These are phyloP conservation scores for Albophoma yamanashiensis DNA, from an alignment of 2,329 filamentous ascomycete species.

Conservation along the genomic window DNA sequence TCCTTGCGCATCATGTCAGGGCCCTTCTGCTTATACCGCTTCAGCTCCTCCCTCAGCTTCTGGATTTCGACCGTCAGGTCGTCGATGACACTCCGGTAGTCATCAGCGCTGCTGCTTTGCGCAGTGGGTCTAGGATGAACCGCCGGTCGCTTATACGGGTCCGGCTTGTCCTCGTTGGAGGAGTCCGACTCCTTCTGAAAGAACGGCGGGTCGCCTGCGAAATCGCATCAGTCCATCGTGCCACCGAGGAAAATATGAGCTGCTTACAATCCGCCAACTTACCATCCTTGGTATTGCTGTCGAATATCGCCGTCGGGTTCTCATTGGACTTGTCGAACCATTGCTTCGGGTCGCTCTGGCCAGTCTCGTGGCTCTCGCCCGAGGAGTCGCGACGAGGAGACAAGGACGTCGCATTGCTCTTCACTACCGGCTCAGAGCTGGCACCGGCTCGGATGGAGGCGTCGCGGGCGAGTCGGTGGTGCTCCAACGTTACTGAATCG, in stretches of 20 bases:
- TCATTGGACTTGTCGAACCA: constrained; percentile 47
- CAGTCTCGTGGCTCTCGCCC: constrained; percentile 36
- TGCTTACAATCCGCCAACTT: constrained; percentile 4
- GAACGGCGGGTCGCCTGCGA: constrained; percentile 40
- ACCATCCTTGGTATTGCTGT: constrained; percentile 38
- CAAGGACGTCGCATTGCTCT: constrained; percentile 6
- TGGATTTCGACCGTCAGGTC: constrained; percentile 80
- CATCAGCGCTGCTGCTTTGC: constrained; percentile 55
- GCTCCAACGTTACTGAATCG: constrained; percentile 34
- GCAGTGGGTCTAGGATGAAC: constrained; percentile 20
- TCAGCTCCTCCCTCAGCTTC: constrained; percentile 61
- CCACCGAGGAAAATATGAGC: no score
- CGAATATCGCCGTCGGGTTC: constrained; percentile 32
- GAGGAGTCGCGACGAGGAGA: constrained; percentile 31
- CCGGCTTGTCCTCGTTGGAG: constrained; percentile 33
- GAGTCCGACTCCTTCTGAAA: constrained; percentile 42
- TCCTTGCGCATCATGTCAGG: constrained; percentile 60
- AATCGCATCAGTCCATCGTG: background rate
- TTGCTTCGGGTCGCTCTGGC: constrained; percentile 36
- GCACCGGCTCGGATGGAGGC: constrained; percentile 19
- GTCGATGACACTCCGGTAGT: constrained; percentile 75
- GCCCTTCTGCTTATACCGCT: constrained; percentile 57
- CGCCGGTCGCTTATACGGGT: constrained; percentile 11
- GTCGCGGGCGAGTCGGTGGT: constrained; percentile 35
- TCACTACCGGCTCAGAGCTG: constrained; percentile 11